A percentile compares a stretch with the other conserved stretches of the same genome.
Conservation (phyloP, 805 yeast species). For the Candida pseudofarinosa region DNA sequence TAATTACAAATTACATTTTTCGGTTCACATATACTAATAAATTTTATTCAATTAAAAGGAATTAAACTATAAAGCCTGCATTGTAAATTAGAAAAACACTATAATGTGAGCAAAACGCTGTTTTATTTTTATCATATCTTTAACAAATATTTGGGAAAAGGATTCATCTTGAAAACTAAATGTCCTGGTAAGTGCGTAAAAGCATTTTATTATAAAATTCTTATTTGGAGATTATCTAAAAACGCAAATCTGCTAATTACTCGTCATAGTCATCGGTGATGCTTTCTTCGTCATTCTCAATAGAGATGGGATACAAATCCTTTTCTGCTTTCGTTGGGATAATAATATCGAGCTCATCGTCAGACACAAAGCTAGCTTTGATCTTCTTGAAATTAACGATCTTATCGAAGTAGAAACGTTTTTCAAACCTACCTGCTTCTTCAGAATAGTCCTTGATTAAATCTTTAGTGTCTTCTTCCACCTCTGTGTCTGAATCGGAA, state of each 20-base stretch:
- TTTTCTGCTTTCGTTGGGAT: conserved; percentile 33
- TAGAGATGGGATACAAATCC: conserved; percentile 23
- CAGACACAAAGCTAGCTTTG: conserved; percentile 32
- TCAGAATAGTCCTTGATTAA: conserved; percentile 36
- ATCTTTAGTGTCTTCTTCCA: conserved; percentile 35
- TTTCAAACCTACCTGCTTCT: conserved; percentile 40
- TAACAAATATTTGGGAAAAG: too few species aligned
- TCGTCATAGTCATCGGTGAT: conserved; percentile 9
- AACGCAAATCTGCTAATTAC: background rate
- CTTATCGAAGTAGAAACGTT: conserved; percentile 40
- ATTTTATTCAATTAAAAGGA: too few species aligned
- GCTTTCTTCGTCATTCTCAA: conserved; percentile 16
- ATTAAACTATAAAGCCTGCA: too few species aligned
- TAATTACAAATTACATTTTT: too few species aligned
- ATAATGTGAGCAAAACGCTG: too few species aligned
- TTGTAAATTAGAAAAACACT: too few species aligned
- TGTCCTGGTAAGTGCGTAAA: too few species aligned
- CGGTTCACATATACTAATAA: too few species aligned
- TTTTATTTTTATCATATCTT: too few species aligned
- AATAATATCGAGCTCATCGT: conserved; percentile 39
- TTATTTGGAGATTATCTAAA: background rate
- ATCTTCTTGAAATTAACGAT: conserved; percentile 33
- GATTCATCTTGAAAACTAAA: too few species aligned
- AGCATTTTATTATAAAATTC: background rate
- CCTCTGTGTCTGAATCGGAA: conserved; percentile 30